Evolutionary conservation across 805 yeast genomes (phyloP), one percentile per base, ranked within the genome.

Genomic region (Kurtzmaniella cleridarum): DNA sequence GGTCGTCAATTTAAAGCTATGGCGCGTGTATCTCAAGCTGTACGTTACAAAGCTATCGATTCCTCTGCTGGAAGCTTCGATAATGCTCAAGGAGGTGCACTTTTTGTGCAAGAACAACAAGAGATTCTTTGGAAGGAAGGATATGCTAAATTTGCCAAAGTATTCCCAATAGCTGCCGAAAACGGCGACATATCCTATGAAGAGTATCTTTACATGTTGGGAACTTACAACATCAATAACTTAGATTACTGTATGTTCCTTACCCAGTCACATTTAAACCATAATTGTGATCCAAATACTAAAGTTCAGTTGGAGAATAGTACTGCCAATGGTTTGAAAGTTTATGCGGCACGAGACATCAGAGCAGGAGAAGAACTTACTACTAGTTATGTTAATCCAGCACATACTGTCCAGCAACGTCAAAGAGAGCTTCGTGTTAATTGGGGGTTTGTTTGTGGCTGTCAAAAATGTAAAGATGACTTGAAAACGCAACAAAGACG

Each of bases 361-460:
- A 60, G 60, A 36, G 64, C 73, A 2, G 84, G 82, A 14, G 89
- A 83, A 47, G 93, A 86, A 53, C 67, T 87, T 30, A 63, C 76
- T 0, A 78, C 84, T 1, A 70, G 83, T 2, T 87, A 87, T 49
- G 85, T 85, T 2, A 78, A 83, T 48, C 87, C 89, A 2, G 55
- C 64, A 5, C 79, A 76, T 49, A 75, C 78, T 2, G 75, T 80
- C 7, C 75, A 71, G 34, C 77, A 80, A 41, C 72, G 95, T 45
- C 79, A 77, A 49, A 57, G 83, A 45, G 79, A 76, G 45, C 62
- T 87, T 35, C 61, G 90, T 42, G 77, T 79, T 10, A 81, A 82
- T 49, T 87, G 88, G 86, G 95, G 95, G 3, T 87, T 87, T 56
- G 52, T 73, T 14, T 87, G 95, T 58, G 58, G 55, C 18, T 87